Conservation (phyloP, 208 protist species). For the Herpetomonas tarakana region DNA sequence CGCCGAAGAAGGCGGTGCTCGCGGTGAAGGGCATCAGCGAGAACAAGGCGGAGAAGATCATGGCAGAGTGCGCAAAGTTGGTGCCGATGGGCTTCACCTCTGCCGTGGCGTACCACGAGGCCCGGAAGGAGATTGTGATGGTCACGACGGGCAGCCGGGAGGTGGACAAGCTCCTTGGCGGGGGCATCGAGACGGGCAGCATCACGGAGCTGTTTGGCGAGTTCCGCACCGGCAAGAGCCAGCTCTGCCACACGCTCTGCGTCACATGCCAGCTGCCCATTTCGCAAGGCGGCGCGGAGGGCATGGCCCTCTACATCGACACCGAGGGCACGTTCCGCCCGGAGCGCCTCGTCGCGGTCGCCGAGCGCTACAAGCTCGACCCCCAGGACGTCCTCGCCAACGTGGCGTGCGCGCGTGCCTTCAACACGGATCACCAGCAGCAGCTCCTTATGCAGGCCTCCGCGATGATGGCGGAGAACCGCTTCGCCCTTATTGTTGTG, state of each 20-base stretch:
- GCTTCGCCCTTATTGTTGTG: conserved; percentile 98
- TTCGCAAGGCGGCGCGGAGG: conserved; percentile 95
- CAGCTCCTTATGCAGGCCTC: conserved; percentile 94
- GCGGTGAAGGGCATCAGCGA: conserved; percentile 98
- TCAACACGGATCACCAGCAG: conserved; percentile 99
- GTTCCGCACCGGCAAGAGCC: conserved; percentile 99
- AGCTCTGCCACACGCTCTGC: conserved; percentile 99
- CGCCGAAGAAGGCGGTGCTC: conserved; percentile 96
- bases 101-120: conserved; percentile 96
- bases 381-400: conserved; percentile 98
- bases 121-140: conserved; percentile 95
- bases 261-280: conserved; percentile 97
- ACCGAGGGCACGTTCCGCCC: conserved; percentile 99
- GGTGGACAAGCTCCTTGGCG: conserved; percentile 96
- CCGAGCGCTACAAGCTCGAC: conserved; percentile 94
- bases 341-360: conserved; percentile 86
- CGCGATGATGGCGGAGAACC: conserved; percentile 98
- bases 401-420: conserved; percentile 98
- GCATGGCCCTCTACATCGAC: conserved; percentile 99
- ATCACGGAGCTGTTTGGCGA: conserved; percentile 99
- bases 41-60: conserved; percentile 98
- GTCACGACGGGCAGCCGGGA: conserved; percentile 98
- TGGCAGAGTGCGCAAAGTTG: conserved; percentile 93
- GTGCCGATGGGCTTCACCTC: conserved; percentile 98
- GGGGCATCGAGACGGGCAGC: conserved; percentile 98